Conservation (phyloP, 148 eudicot species). For the Nepenthes gracilis region DNA sequence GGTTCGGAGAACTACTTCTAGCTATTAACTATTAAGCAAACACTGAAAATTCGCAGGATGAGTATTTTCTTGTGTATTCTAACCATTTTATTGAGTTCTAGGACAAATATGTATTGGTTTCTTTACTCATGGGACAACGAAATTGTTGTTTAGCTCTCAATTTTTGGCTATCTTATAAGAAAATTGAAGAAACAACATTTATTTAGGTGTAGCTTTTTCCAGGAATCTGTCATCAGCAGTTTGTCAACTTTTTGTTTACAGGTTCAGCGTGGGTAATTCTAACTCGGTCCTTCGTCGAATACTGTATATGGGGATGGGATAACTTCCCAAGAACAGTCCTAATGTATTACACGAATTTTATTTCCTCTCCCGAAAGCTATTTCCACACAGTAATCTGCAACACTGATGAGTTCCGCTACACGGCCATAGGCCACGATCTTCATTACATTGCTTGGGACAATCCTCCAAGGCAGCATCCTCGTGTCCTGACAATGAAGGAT, state of each 20-base stretch:
- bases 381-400: constrained; percentile 93
- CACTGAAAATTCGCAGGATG: no score
- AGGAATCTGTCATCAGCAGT: not conserved
- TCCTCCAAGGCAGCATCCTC: constrained; percentile 96
- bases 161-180: no score
- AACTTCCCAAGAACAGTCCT: constrained; percentile 83
- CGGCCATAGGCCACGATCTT: constrained; percentile 82
- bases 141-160: no score
- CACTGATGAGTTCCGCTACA: constrained; percentile 48
- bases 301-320: constrained; percentile 98
- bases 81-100: no score
- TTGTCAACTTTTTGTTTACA: constrained; percentile 14
- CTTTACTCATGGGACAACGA: no score
- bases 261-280: constrained; percentile 98
- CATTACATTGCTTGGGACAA: constrained; percentile 97
- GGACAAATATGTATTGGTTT: no score
- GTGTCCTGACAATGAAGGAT: constrained; percentile 54
- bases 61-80: no score
- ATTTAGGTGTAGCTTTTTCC: no score
- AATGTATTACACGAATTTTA: constrained; percentile 80
- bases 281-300: constrained; percentile 81
- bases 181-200: no score
- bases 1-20: no score
- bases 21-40: no score
- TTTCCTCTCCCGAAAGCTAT: constrained; percentile 95